Conservation (phyloP, 129 eudicot species). For the Silybum marianum region DNA sequence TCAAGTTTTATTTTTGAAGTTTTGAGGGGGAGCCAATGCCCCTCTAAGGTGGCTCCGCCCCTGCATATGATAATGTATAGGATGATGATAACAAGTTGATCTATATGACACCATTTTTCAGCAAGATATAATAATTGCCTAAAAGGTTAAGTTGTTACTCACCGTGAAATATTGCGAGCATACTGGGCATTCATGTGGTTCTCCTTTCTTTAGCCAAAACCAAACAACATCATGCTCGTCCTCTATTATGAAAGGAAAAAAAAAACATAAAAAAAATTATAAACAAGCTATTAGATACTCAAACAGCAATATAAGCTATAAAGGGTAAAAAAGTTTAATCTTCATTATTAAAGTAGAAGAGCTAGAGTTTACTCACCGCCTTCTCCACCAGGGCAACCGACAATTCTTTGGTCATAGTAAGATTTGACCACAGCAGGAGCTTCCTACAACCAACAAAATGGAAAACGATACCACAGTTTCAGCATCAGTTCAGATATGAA, state of each 20-base stretch:
- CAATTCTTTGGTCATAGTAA: constrained; percentile 77
- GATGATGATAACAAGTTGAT: background rate
- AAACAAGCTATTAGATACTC: background rate
- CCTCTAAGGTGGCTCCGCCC: no score
- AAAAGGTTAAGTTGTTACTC: constrained; percentile 31
- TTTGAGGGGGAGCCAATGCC: no score
- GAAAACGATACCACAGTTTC: constrained; percentile 9
- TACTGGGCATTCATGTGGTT: constrained; percentile 94
- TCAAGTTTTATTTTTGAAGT: no score
- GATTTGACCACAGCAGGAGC: constrained; percentile 85
- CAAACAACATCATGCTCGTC: constrained; percentile 99
- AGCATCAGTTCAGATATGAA: constrained; percentile 9
- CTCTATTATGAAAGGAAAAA: constrained; percentile 43
- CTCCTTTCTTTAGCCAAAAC: constrained; percentile 97
- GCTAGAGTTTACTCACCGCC: constrained; percentile 60
- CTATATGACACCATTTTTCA: background rate
- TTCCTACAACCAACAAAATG: constrained; percentile 53
- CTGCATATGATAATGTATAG: no score
- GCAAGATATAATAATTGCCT: background rate
- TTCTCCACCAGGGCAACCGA: constrained; percentile 95
- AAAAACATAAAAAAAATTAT: background rate
- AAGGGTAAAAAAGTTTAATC: background rate
- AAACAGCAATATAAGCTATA: background rate
- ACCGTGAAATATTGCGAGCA: constrained; percentile 86
- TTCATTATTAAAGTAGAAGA: background rate